Conservation (phyloP, 75 land plant species). For the Larix kaempferi region DNA sequence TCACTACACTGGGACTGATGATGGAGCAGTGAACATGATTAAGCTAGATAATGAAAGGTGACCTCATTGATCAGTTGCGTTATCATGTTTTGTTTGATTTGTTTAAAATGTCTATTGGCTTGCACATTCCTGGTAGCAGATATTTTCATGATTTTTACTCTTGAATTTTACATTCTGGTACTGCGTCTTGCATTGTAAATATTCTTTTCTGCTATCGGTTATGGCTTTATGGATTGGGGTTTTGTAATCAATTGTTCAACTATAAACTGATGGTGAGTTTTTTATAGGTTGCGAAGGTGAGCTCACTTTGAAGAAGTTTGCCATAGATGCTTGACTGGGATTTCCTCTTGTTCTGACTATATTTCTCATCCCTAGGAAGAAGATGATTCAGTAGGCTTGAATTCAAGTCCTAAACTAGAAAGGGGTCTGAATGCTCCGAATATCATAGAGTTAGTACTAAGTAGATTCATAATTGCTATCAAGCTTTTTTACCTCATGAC, state of each 20-base stretch:
- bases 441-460: no score
- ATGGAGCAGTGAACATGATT: constrained; percentile 79
- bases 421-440: no score
- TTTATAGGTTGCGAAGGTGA: background rate
- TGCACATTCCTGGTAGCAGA: background rate
- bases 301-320: no score
- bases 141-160: background rate
- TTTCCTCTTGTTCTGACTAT: no score
- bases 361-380: no score
- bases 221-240: background rate
- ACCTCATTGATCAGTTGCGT: background rate
- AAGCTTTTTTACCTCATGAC: no score
- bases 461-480: no score
- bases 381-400: no score
- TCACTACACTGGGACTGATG: constrained; percentile 84
- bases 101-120: background rate
- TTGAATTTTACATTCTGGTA: background rate
- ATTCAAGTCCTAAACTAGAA: no score
- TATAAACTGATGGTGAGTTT: background rate
- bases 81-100: background rate
- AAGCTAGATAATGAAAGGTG: constrained; percentile 59
- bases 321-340: no score
- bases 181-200: background rate
- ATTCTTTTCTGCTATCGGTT: background rate
- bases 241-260: background rate